phyloP scores from a whole-genome alignment of 1,284 basidiomycete genomes.

The Rhodofomes roseus region DNA sequence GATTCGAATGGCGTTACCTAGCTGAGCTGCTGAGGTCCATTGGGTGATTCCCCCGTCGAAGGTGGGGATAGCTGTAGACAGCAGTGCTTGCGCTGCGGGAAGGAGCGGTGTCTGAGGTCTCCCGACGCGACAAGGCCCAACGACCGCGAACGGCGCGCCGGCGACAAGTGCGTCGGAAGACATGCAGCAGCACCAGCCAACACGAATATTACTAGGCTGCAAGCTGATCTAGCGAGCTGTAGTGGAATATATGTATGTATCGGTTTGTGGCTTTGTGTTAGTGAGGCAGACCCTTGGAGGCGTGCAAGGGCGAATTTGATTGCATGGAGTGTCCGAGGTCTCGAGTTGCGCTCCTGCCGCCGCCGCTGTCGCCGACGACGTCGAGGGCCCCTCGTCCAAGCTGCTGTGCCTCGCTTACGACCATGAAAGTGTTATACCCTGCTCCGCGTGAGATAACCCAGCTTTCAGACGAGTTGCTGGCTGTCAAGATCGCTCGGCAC shows the following conservation, averaged over 20 bases:
- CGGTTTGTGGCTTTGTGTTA: too few species aligned
- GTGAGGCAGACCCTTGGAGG: too few species aligned
- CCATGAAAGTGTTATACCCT: conserved; percentile 65
- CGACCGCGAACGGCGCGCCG: too few species aligned
- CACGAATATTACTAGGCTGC: too few species aligned
- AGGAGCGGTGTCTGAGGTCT: neutral
- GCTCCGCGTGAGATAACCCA: conserved; percentile 43
- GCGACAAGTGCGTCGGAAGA: too few species aligned
- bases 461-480: conserved; percentile 46
- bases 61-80: neutral
- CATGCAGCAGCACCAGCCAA: too few species aligned
- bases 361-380: neutral
- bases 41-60: too few species aligned
- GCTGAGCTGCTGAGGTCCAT: too few species aligned
- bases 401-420: conserved; percentile 4
- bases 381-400: neutral
- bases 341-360: neutral
- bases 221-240: too few species aligned
- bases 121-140: neutral
- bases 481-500: conserved; percentile 74
- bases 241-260: too few species aligned
- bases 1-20: too few species aligned
- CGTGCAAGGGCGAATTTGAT: neutral
- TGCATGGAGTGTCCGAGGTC: neutral
- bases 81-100: neutral